Conservation (phyloP, 176 grass and related monocot species). For the Carex littledalei region DNA sequence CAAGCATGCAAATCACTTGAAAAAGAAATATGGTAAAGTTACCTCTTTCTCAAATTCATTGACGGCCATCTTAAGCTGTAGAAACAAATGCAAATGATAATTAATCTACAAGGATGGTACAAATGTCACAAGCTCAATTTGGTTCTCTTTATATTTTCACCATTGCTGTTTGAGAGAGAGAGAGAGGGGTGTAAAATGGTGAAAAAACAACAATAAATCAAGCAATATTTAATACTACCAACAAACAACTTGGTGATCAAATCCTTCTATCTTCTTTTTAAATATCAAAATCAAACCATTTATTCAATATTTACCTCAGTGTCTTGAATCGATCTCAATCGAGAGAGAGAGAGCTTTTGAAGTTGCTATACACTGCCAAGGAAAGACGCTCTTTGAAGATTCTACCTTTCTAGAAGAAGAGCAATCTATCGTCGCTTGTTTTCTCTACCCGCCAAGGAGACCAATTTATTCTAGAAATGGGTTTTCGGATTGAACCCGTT, state of each 20-base stretch:
- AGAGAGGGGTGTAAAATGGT: neutral
- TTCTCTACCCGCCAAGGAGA: no score
- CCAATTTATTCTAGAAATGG: no score
- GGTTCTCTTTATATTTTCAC: neutral
- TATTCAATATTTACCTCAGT: neutral
- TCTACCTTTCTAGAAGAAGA: constrained; percentile 1
- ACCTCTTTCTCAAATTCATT: constrained; percentile 20
- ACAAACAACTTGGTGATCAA: neutral
- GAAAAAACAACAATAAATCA: neutral
- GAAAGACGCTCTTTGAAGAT: neutral
- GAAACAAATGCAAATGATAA: neutral
- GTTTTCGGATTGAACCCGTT: no score
- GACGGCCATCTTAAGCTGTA: neutral
- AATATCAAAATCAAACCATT: neutral
- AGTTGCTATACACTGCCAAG: neutral
- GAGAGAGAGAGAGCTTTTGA: neutral
- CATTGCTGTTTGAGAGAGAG: neutral
- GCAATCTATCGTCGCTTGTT: neutral
- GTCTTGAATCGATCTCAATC: neutral
- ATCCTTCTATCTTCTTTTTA: neutral
- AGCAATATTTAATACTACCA: neutral
- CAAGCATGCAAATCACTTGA: neutral
- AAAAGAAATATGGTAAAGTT: neutral
- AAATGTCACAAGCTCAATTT: neutral
- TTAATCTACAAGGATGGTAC: neutral